phyloP scores from a whole-genome alignment of 2,329 filamentous ascomycete genomes.

The Didymella lethalis region DNA sequence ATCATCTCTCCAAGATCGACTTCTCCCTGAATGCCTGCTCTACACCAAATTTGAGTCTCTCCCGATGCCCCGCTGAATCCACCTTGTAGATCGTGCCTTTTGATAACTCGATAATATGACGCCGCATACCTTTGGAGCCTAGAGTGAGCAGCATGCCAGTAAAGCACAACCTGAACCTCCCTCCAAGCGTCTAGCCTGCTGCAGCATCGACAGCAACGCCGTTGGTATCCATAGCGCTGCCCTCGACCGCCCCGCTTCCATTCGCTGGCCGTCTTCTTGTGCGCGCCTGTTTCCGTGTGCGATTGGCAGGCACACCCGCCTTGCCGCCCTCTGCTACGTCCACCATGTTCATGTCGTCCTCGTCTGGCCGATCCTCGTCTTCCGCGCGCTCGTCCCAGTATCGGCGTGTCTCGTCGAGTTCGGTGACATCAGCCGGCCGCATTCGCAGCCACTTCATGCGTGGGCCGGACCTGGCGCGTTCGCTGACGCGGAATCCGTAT shows the following conservation, averaged over 20 bases:
- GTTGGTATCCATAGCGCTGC: conserved; percentile 54
- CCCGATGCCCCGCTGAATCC: not conserved
- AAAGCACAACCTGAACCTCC: not conserved
- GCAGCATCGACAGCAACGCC: conserved; percentile 46
- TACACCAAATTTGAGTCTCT: not conserved
- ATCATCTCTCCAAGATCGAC: not conserved
- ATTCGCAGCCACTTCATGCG: conserved; percentile 96
- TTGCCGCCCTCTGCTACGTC: conserved; percentile 46
- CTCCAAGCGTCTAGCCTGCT: conserved; percentile 27
- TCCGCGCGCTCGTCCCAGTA: conserved; percentile 58
- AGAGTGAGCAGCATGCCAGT: not conserved
- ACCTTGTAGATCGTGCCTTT: not conserved
- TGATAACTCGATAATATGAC: not conserved
- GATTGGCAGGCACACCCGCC: conserved; percentile 33
- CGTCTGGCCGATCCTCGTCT: conserved; percentile 47
- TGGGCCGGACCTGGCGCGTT: conserved; percentile 86
- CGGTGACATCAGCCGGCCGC: conserved; percentile 79
- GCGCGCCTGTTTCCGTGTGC: conserved; percentile 50
- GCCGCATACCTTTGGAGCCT: not conserved
- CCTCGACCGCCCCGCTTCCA: conserved; percentile 36
- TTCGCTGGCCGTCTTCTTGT: conserved; percentile 48
- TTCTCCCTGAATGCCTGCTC: not conserved
- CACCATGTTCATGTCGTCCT: conserved; percentile 52
- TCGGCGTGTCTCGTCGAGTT: conserved; percentile 76
- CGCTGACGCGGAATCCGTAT: conserved; percentile 94